Evolutionary conservation across 805 yeast genomes (phyloP).

Genomic region (Lachancea waltii): DNA sequence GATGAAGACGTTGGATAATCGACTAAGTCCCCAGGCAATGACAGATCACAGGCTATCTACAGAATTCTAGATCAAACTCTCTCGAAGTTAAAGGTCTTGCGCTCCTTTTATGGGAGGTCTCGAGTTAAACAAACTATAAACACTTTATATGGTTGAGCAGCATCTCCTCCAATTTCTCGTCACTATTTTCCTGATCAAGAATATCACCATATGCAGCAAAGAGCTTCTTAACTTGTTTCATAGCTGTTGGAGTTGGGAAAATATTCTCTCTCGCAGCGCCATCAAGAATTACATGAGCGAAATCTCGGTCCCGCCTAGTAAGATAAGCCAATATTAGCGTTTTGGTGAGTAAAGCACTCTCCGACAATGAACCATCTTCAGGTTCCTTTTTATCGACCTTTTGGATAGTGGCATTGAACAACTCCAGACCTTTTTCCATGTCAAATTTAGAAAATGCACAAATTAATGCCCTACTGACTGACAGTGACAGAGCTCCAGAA

Average conservation of each 20-base stretch:
- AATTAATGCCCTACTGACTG: constrained; percentile 37
- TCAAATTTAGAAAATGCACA: constrained; percentile 38
- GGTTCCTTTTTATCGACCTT: constrained; percentile 33
- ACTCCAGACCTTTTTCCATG: constrained; percentile 34
- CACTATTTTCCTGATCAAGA: constrained; percentile 37
- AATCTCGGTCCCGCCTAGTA: constrained; percentile 44
- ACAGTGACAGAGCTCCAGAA: constrained; percentile 26
- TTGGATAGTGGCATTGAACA: constrained; percentile 43
- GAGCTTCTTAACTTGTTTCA: constrained; percentile 36
- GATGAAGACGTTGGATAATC: no score
- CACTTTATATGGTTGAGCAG: constrained; percentile 3
- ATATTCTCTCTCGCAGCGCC: constrained; percentile 38
- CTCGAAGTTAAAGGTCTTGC: no score
- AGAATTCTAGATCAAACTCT: no score
- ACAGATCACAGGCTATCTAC: no score
- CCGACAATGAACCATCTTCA: constrained; percentile 29
- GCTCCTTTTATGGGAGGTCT: no score
- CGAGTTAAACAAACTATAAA: no score
- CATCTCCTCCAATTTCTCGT: constrained; percentile 7
- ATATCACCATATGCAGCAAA: constrained; percentile 49
- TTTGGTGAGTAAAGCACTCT: constrained; percentile 41
- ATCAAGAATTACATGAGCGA: constrained; percentile 46
- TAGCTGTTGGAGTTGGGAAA: constrained; percentile 37
- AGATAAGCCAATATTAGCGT: constrained; percentile 40
- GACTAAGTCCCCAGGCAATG: no score